Evolutionary conservation across 1,284 basidiomycete species (phyloP).

Genomic region (Marasmius tenuissimus): DNA sequence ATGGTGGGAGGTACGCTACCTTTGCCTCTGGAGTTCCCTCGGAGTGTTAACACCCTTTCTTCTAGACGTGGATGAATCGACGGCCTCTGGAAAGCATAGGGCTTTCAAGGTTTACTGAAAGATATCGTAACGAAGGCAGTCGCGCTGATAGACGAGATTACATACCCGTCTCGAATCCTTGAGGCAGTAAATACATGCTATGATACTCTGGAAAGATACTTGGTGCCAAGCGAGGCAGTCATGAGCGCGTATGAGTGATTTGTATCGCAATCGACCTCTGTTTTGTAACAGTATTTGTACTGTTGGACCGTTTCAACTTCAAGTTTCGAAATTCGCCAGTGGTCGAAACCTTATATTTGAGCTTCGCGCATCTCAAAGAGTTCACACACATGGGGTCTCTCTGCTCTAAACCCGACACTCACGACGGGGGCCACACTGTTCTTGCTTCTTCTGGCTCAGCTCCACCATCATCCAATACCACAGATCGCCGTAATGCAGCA

Average conservation of each 20-base stretch:
- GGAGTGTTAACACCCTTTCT: neutral
- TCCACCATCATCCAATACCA: constrained; percentile 18
- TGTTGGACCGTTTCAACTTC: too few relatives aligned
- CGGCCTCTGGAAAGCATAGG: constrained; percentile 50
- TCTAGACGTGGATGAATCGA: constrained; percentile 60
- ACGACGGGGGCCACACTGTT: constrained; percentile 56
- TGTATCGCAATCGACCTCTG: too few relatives aligned
- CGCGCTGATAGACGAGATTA: constrained; percentile 38
- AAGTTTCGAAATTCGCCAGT: neutral
- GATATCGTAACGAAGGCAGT: constrained; percentile 25
- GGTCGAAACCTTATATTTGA: neutral
- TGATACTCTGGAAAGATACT: neutral
- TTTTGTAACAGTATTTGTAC: too few relatives aligned
- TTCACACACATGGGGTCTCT: constrained; percentile 57
- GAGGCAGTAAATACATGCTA: neutral
- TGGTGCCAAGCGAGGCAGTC: neutral
- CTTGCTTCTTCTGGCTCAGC: constrained; percentile 35
- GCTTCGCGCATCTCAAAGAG: constrained; percentile 7
- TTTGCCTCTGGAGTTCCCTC: neutral
- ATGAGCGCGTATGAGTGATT: neutral
- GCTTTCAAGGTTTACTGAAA: constrained; percentile 42
- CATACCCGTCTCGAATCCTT: constrained; percentile 30
- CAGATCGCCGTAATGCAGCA: constrained; percentile 59
- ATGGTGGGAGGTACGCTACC: constrained; percentile 73
- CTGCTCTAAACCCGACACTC: constrained; percentile 58